Percentiles rank a stretch among this genome's conserved stretches.
Evolutionary conservation across 257 asterid species (phyloP).

Genomic region (Phtheirospermum japonicum): DNA sequence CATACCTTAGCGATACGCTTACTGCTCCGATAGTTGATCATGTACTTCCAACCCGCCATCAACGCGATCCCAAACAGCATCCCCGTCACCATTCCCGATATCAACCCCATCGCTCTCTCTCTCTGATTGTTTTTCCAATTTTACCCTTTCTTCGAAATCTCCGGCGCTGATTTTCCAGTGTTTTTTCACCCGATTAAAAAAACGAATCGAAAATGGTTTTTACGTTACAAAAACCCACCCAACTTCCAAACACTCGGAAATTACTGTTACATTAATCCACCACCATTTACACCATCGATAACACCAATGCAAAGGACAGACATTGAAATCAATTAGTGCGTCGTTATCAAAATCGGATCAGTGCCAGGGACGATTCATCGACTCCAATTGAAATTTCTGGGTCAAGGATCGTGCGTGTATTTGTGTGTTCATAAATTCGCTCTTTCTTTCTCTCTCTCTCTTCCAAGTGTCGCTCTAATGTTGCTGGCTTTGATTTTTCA

Average conservation of each 20-base stretch:
- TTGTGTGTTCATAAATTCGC: background rate
- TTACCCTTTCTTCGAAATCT: conserved; percentile 1
- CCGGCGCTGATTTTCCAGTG: conserved; percentile 20
- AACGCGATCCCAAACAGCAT: conserved; percentile 69
- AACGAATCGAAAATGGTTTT: background rate
- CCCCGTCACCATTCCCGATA: conserved; percentile 82
- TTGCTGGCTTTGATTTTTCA: conserved; percentile 24
- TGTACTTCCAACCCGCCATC: conserved; percentile 83
- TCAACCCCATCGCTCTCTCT: conserved; percentile 65
- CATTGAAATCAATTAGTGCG: background rate
- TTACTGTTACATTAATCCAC: conserved; percentile 28
- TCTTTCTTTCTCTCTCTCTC: conserved; percentile 14
- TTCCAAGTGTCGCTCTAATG: conserved; percentile 8
- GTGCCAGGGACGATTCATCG: background rate
- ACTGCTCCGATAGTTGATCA: conserved; percentile 64
- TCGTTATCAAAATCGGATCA: conserved; percentile 5
- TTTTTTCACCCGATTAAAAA: conserved; percentile 6
- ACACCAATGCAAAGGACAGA: background rate
- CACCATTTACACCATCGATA: background rate
- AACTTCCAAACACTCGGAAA: conserved; percentile 15
- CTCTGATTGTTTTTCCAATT: background rate
- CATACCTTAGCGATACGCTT: conserved; percentile 75
- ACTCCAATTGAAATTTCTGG: conserved; percentile 8
- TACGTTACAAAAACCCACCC: conserved; percentile 29
- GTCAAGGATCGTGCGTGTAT: no score